Conservation (phyloP, 495 filamentous ascomycete genomes). For the Tetracladium setigerum region DNA sequence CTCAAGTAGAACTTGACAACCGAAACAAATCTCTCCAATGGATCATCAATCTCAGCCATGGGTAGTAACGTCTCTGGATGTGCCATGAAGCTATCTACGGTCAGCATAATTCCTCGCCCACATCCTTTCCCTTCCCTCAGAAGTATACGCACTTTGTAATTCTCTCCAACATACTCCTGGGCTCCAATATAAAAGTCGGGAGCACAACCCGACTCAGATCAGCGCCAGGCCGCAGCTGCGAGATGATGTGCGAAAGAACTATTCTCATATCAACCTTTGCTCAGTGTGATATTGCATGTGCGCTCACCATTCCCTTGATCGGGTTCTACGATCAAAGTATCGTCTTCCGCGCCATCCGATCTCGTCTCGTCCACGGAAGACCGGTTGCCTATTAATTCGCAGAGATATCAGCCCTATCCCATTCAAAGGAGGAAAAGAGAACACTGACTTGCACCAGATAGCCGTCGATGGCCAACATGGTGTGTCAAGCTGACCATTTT, state of each 20-base stretch:
- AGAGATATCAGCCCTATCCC: neutral
- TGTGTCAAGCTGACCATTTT: slow-evolving; percentile 18
- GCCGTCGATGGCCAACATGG: slow-evolving; percentile 17
- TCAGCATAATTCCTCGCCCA: slow-evolving; percentile 18
- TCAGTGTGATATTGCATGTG: neutral
- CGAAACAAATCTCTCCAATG: slow-evolving; percentile 80
- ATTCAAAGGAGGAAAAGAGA: too few species aligned
- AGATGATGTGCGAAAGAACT: slow-evolving; percentile 95
- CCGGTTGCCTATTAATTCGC: slow-evolving; percentile 33
- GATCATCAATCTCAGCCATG: slow-evolving; percentile 83
- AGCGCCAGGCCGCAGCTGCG: slow-evolving; percentile 88
- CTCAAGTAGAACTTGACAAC: slow-evolving; percentile 97
- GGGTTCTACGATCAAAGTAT: slow-evolving; percentile 65
- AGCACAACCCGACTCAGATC: slow-evolving; percentile 91
- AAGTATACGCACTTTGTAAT: slow-evolving; percentile 78
- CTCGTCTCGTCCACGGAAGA: slow-evolving; percentile 35
- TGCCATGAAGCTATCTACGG: slow-evolving; percentile 84
- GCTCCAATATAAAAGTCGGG: slow-evolving; percentile 97
- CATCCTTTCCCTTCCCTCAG: neutral
- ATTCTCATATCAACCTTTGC: slow-evolving; percentile 1
- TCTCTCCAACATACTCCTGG: slow-evolving; percentile 93
- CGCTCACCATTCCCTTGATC: slow-evolving; percentile 64
- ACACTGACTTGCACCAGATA: slow-evolving; percentile 20
- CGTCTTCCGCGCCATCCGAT: slow-evolving; percentile 50
- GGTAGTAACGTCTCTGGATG: slow-evolving; percentile 92